Conservation (phyloP, 345 rosid species). For the Dovyalis caffra region DNA sequence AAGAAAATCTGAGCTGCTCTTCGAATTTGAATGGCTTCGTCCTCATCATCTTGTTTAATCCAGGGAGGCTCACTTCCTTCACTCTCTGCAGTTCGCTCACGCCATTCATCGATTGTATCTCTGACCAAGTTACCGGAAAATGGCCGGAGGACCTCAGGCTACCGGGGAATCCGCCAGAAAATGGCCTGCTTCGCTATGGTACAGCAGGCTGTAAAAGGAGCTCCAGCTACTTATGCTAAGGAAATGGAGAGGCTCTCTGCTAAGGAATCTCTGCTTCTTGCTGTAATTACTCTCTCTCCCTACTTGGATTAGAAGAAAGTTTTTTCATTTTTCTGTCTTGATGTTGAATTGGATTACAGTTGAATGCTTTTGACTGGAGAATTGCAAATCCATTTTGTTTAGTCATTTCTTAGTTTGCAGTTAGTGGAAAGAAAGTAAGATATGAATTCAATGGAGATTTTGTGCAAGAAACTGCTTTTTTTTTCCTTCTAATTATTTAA, state of each 20-base stretch:
- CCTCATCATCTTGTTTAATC: neutral
- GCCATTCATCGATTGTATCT: neutral
- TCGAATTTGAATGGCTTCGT: conserved; percentile 16
- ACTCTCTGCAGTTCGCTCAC: neutral
- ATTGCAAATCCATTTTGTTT: neutral
- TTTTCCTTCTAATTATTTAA: too few species aligned
- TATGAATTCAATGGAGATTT: neutral
- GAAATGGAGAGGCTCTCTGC: conserved; percentile 98
- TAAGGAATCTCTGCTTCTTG: conserved; percentile 88
- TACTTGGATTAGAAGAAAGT: neutral
- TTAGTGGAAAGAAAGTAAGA: neutral
- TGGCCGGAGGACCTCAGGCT: neutral
- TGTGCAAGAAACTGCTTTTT: too few species aligned
- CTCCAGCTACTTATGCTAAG: conserved; percentile 79
- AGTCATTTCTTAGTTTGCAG: neutral
- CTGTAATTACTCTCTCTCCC: conserved; percentile 42
- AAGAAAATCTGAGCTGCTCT: neutral
- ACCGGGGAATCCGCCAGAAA: neutral
- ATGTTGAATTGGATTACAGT: neutral
- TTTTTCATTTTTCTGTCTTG: neutral
- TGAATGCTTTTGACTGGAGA: neutral
- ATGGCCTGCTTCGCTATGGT: conserved; percentile 51
- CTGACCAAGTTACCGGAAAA: neutral
- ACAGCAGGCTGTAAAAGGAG: conserved; percentile 63
- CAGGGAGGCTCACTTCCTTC: neutral